Conservation (phyloP, 2,329 filamentous ascomycete genomes). For the Claviceps citrina region DNA sequence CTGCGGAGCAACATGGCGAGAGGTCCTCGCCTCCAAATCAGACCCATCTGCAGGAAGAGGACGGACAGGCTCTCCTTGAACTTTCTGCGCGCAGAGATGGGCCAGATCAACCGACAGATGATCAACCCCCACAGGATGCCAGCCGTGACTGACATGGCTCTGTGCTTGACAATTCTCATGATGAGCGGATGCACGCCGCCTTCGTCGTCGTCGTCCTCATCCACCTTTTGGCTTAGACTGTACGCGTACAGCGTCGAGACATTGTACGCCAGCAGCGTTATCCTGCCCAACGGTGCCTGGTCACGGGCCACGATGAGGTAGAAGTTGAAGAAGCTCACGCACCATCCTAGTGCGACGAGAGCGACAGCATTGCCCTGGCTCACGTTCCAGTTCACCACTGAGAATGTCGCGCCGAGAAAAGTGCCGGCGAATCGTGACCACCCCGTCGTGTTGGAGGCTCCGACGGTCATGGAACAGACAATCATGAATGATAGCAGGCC, state of each 20-base stretch:
- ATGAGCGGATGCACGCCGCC: conserved; percentile 68
- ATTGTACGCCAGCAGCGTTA: conserved; percentile 86
- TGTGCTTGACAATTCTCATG: conserved; percentile 66
- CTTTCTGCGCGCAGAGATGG: conserved; percentile 69
- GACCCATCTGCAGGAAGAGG: conserved; percentile 75
- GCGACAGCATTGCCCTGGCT: conserved; percentile 54
- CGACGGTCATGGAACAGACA: conserved; percentile 88
- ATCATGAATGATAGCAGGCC: conserved; percentile 91
- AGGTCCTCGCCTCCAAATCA: conserved; percentile 85
- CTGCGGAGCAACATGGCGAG: conserved; percentile 55
- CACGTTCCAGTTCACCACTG: conserved; percentile 59
- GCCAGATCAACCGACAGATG: conserved; percentile 74
- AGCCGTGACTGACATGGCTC: conserved; percentile 64
- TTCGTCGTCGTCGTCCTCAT: conserved; percentile 63
- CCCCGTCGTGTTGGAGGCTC: conserved; percentile 79
- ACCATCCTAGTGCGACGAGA: conserved; percentile 61
- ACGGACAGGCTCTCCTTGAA: conserved; percentile 72
- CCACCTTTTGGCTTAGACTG: conserved; percentile 59
- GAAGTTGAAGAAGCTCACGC: conserved; percentile 64
- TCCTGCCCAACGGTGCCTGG: conserved; percentile 74
- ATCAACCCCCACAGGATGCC: conserved; percentile 81
- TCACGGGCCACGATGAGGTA: conserved; percentile 68
- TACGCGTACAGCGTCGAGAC: conserved; percentile 83
- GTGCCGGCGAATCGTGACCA: conserved; percentile 71
- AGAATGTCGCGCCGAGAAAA: conserved; percentile 56